A percentile compares a stretch with the other conserved stretches of the same genome.
Conservation (phyloP, 2,329 filamentous ascomycete species). For the Periconia sp. region DNA sequence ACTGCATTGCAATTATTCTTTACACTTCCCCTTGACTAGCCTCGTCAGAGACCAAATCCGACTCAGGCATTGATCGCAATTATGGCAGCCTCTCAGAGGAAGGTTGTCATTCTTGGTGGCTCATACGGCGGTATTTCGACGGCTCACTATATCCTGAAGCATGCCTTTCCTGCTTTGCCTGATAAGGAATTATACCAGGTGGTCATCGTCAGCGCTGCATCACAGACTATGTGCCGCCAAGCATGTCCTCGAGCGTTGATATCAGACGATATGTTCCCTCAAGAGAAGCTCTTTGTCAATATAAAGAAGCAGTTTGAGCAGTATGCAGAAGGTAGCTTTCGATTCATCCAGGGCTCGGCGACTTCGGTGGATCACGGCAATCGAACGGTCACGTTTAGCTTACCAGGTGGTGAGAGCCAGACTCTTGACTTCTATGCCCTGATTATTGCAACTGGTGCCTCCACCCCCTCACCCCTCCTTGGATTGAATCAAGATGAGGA, state of each 20-base stretch:
- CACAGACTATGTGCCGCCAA: constrained; percentile 41
- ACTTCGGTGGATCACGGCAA: constrained; percentile 34
- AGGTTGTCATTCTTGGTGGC: constrained; percentile 47
- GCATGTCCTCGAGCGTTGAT: constrained; percentile 44
- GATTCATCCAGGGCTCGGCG: constrained; percentile 45
- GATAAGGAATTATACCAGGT: constrained; percentile 37
- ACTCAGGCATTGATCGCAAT: background rate
- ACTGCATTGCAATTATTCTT: background rate
- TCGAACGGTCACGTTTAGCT: constrained; percentile 41
- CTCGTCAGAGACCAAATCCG: background rate
- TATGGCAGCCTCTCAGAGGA: constrained; percentile 14
- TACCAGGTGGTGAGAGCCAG: constrained; percentile 25
- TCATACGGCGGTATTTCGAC: constrained; percentile 47
- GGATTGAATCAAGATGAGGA: constrained; percentile 44
- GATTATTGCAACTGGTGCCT: constrained; percentile 46
- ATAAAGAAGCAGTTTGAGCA: constrained; percentile 41
- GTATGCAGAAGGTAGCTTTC: constrained; percentile 41
- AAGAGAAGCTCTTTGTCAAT: constrained; percentile 43
- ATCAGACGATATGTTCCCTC: constrained; percentile 37
- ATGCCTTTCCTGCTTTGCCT: constrained; percentile 34
- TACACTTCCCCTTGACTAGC: background rate
- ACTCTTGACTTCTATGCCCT: constrained; percentile 43
- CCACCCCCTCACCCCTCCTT: constrained; percentile 41
- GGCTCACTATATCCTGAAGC: constrained; percentile 44
- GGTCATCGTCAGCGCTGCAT: constrained; percentile 40